Evolutionary conservation across 192 early-diverging fungal genomes (phyloP), one percentile per base, ranked within the genome.

Genomic region (Geranomyces variabilis): DNA sequence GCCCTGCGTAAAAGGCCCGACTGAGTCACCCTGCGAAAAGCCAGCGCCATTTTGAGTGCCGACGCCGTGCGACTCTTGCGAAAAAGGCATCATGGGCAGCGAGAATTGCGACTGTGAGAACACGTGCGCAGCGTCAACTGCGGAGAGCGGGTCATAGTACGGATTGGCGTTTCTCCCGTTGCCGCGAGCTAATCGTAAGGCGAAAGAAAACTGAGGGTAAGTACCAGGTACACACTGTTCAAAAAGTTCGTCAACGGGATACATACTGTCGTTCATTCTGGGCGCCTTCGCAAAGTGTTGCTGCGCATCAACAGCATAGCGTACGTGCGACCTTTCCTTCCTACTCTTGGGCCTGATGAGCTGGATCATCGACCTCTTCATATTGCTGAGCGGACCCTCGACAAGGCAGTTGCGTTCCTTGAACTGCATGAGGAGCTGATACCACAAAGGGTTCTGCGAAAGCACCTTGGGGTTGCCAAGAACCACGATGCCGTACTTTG

Each of bases 371-470:
- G 91, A 93, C 47, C 86, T 83, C 64, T 95, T 94, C 24, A 99
- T 81, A 64, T 94, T 94, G 76, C 85, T 90, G 53, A 99, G 77
- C 47, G 91, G 89, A 14, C 97, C 97, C 75, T 99, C 97, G 2
- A 98, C 95, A 45, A 99, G 79, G 59, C 93, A 92, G 21, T 89
- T 84, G 48, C 89, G 83, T 70, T 91, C 92, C 79, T 97, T 98
- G 87, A 91, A 99, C 58, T 92, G 89, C 56, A 92, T 93, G 29
- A 99, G 79, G 45, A 99, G 82, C 80, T 99, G 94, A 75, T 98
- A 94, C 97, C 97, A 99, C 19, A 99, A 79, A 36, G 93, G 89
- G 76, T 99, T 91, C 74, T 92, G 92, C 67, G 93, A 92, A 9
- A 99, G 81, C 48, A 97, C 94, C 67, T 93, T 95, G 46, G 97